Conservation (phyloP, 1,284 basidiomycete species). For the Lentinus polychrous region DNA sequence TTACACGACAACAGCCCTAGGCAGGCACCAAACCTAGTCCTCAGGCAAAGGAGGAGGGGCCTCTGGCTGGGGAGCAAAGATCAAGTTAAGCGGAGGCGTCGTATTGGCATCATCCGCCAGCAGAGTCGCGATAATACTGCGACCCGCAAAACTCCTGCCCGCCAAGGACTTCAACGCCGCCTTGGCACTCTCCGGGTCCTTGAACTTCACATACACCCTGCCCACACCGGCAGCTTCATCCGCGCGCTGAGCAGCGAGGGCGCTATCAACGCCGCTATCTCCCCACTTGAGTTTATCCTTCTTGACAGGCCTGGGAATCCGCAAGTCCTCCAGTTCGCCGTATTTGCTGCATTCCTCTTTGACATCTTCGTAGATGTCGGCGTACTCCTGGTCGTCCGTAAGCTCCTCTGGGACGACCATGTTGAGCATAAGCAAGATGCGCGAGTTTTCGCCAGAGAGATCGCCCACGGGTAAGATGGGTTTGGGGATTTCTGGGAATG, state of each 20-base stretch:
- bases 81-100: conserved; percentile 69
- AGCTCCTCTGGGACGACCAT: conserved; percentile 98
- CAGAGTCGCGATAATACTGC: conserved; percentile 81
- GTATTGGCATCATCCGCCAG: conserved; percentile 76
- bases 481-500: conserved; percentile 69
- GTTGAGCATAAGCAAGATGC: conserved; percentile 95
- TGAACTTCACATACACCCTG: conserved; percentile 87
- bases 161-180: conserved; percentile 79
- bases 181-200: conserved; percentile 51
- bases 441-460: conserved; percentile 49
- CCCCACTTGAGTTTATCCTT: conserved; percentile 83
- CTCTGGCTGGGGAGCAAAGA: conserved; percentile 78
- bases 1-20: too few species aligned
- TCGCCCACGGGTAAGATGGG: conserved; percentile 81
- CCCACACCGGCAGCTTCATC: conserved; percentile 91
- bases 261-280: conserved; percentile 53
- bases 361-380: conserved; percentile 92
- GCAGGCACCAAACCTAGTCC: conserved; percentile 17
- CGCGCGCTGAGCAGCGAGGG: conserved; percentile 57
- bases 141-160: conserved; percentile 86
- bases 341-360: conserved; percentile 87
- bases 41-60: conserved; percentile 67
- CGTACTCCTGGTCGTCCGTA: conserved; percentile 86
- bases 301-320: conserved; percentile 84
- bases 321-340: conserved; percentile 78